These are phyloP conservation scores for Botryotinia convoluta DNA, from an alignment of 2,329 filamentous ascomycete species.

Conservation along the genomic window DNA sequence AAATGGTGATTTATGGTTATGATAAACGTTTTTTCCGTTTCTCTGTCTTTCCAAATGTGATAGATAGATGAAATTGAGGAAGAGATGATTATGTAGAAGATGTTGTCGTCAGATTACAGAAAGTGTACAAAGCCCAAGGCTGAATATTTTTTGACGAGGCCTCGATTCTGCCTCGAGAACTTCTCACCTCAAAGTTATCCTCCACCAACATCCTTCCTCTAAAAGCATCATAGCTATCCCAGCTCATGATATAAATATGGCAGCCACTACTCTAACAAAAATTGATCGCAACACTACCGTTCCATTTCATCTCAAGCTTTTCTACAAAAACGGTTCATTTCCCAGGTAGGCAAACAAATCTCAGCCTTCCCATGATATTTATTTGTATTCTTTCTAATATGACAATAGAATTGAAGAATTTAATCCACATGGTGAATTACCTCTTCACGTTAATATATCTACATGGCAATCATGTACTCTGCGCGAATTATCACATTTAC, in stretches of 20 bases:
- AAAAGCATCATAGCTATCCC: neutral
- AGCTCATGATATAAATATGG: slow-evolving; percentile 32
- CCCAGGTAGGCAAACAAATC: slow-evolving; percentile 59
- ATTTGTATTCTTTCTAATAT: neutral
- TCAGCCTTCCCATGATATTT: slow-evolving; percentile 26
- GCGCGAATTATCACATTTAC: slow-evolving; percentile 73
- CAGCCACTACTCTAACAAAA: slow-evolving; percentile 36
- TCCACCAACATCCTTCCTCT: slow-evolving; percentile 19
- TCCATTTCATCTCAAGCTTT: slow-evolving; percentile 82
- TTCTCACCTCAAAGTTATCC: slow-evolving; percentile 8
- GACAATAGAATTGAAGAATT: slow-evolving; percentile 67
- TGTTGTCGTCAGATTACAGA: neutral
- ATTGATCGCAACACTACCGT: slow-evolving; percentile 69
- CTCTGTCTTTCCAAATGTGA: neutral
- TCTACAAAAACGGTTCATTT: slow-evolving; percentile 72
- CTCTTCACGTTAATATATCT: slow-evolving; percentile 74
- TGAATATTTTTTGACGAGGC: slow-evolving; percentile 19
- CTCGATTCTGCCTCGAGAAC: slow-evolving; percentile 25
- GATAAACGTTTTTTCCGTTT: neutral
- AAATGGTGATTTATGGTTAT: neutral
- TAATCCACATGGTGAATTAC: slow-evolving; percentile 50
- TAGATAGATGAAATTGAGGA: neutral
- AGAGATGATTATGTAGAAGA: neutral
- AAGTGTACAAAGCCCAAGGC: slow-evolving; percentile 14
- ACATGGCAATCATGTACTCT: slow-evolving; percentile 83